Evolutionary conservation across 495 filamentous ascomycete species (phyloP).

Genomic region (Penicillium bovifimosum): DNA sequence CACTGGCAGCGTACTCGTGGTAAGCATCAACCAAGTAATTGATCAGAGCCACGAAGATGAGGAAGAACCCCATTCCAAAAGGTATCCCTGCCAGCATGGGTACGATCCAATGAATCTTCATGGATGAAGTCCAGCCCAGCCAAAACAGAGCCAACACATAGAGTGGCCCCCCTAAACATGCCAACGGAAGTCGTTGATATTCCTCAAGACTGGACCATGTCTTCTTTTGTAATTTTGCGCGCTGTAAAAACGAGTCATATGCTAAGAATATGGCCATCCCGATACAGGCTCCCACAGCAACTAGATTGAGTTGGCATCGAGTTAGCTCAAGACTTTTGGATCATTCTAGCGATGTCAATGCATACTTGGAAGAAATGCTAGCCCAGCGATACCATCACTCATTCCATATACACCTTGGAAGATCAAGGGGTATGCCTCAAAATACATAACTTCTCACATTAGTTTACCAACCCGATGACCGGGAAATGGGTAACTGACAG

Average conservation of each 20-base stretch:
- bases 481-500: too few species aligned
- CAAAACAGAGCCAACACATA: slow-evolving; percentile 15
- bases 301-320: too few species aligned
- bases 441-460: slow-evolving; percentile 53
- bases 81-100: slow-evolving; percentile 70
- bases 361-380: slow-evolving; percentile 49
- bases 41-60: slow-evolving; percentile 69
- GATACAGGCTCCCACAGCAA: slow-evolving; percentile 8
- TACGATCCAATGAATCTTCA: slow-evolving; percentile 65
- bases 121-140: slow-evolving; percentile 74
- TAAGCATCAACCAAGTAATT: slow-evolving; percentile 75
- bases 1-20: slow-evolving; percentile 68
- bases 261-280: slow-evolving; percentile 62
- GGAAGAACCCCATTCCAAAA: slow-evolving; percentile 68
- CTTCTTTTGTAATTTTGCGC: slow-evolving; percentile 30
- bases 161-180: too few species aligned
- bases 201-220: too few species aligned
- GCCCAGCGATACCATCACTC: slow-evolving; percentile 57
- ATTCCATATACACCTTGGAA: slow-evolving; percentile 67
- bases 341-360: too few species aligned
- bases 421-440: slow-evolving; percentile 72
- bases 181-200: too few species aligned
- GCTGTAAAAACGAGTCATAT: slow-evolving; percentile 54
- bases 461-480: not conserved
- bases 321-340: too few species aligned